A percentile compares a stretch with the other conserved stretches of the same genome.
These are phyloP conservation scores for Exophiala oligosperma DNA, from an alignment of 2,329 filamentous ascomycete genomes.

Conservation along the genomic window DNA sequence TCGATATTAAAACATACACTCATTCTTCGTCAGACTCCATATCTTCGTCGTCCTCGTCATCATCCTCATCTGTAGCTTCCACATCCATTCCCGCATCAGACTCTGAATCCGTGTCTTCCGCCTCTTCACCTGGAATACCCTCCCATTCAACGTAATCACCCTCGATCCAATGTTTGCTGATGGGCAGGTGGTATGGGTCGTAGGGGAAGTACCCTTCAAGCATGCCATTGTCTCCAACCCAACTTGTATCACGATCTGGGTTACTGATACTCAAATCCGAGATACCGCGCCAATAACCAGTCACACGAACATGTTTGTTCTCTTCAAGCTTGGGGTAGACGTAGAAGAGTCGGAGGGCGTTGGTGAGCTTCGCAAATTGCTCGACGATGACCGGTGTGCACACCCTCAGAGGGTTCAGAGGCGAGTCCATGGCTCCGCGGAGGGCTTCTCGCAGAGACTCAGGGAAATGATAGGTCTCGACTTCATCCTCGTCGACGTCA, in stretches of 20 bases:
- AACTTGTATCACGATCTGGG: slow-evolving; percentile 56
- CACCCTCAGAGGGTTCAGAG: slow-evolving; percentile 92
- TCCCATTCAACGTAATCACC: slow-evolving; percentile 81
- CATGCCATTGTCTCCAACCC: slow-evolving; percentile 72
- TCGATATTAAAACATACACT: not conserved
- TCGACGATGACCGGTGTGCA: slow-evolving; percentile 87
- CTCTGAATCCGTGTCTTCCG: slow-evolving; percentile 56
- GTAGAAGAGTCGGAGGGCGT: slow-evolving; percentile 85
- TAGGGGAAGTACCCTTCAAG: slow-evolving; percentile 96
- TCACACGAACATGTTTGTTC: slow-evolving; percentile 77
- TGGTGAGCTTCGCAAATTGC: slow-evolving; percentile 85
- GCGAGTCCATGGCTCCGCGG: slow-evolving; percentile 76
- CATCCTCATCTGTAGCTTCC: slow-evolving; percentile 42
- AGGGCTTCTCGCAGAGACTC: slow-evolving; percentile 72
- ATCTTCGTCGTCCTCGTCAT: slow-evolving; percentile 46
- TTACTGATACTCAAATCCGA: slow-evolving; percentile 41
- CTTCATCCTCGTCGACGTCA: slow-evolving; percentile 53
- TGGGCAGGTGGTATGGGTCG: slow-evolving; percentile 88
- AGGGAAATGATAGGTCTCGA: slow-evolving; percentile 77
- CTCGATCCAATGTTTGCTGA: slow-evolving; percentile 85
- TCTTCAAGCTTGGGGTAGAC: slow-evolving; percentile 83
- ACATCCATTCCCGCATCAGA: slow-evolving; percentile 39
- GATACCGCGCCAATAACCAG: slow-evolving; percentile 31
- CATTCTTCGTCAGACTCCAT: slow-evolving; percentile 20
- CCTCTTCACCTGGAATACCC: slow-evolving; percentile 68